phyloP scores from a whole-genome alignment of 2,329 filamentous ascomycete species.

The Neofusicoccum sp. region DNA sequence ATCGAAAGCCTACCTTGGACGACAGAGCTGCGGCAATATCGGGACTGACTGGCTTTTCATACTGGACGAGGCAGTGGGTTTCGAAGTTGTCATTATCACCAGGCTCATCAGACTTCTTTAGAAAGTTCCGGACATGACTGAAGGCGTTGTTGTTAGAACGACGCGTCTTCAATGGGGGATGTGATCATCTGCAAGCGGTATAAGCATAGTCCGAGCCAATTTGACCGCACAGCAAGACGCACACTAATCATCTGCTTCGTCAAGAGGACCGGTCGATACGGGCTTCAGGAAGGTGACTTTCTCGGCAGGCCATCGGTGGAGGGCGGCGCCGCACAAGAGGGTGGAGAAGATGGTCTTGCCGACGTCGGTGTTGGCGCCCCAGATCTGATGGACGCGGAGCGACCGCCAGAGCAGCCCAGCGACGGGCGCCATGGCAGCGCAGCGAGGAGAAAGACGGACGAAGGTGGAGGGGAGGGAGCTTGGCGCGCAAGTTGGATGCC shows the following conservation, averaged over 20 bases:
- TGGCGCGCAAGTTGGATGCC: too few relatives aligned
- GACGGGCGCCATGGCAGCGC: conserved; percentile 49
- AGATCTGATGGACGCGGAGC: conserved; percentile 72
- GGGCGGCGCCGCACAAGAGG: conserved; percentile 66
- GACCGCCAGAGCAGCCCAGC: conserved; percentile 68
- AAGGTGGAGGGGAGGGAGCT: not conserved
- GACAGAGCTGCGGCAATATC: conserved; percentile 65
- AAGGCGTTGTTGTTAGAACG: not conserved
- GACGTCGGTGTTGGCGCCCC: conserved; percentile 81
- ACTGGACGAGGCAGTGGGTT: conserved; percentile 67
- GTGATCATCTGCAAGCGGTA: not conserved
- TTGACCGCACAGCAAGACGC: not conserved
- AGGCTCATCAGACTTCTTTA: not conserved
- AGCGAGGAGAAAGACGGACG: conserved; percentile 30
- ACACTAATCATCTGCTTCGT: conserved; percentile 70
- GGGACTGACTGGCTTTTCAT: conserved; percentile 73
- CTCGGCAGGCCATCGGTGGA: conserved; percentile 45
- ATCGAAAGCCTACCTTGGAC: not conserved
- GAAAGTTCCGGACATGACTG: not conserved
- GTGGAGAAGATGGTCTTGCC: conserved; percentile 84
- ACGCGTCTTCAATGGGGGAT: too few relatives aligned
- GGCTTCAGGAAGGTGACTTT: conserved; percentile 73
- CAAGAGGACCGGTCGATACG: conserved; percentile 71
- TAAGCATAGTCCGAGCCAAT: too few relatives aligned
- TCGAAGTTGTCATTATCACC: not conserved